Base-by-base conservation (phyloP, 2,329 filamentous ascomycete genomes). In the Lachnellula cervina region DNA sequence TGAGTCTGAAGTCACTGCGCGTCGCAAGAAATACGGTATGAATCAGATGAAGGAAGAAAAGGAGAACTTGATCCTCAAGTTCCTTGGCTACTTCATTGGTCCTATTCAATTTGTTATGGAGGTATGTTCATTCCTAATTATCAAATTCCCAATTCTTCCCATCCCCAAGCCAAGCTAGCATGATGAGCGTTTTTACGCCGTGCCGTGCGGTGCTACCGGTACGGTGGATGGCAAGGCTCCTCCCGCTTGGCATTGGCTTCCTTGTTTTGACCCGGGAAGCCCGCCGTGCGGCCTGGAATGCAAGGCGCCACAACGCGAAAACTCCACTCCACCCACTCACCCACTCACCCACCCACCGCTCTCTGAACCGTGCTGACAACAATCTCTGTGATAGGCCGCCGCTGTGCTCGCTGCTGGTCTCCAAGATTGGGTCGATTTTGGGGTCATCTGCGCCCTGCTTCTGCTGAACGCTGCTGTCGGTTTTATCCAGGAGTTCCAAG, bases 91-190 rank as follows among this genome's bases (percentile, higher is more conserved):
- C 77, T 95, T 95, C 72, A 78, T 94, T 54, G 91, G 91, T 63
- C 91, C 91, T 23, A 93, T 96, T 64, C 90, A 95, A 72, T 93
- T 93, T 74, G 90, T 96, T 71, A 96, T 96, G 90, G 89, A 93
- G 84, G 87, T 87, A 72, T 70, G 82, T 73, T 55, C 38, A 48
- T 57, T 53, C 49, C 47, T 43, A 53, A 54, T 49, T 55, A 56
- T 34, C 52, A 54, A 54, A 57, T 59, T 58, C 51, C 54, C 52
- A n/a, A 40, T 34, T 17, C 23, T 37, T 49, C 25, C 16, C n/a
- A 23, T 48, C 5, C 21, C 19, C 23, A 23, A 14, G 43, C 21
- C 40, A n/a, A 21, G 40, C n/a, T 46, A 46, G 14, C 43, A 46
- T 23, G 5, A 28, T 19, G 38, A 9, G 14, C 14, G 5, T 40